Evolutionary conservation across 1,284 basidiomycete species (phyloP), one percentile per base, ranked within the genome.

Genomic region (Moesziomyces parantarcticus): DNA sequence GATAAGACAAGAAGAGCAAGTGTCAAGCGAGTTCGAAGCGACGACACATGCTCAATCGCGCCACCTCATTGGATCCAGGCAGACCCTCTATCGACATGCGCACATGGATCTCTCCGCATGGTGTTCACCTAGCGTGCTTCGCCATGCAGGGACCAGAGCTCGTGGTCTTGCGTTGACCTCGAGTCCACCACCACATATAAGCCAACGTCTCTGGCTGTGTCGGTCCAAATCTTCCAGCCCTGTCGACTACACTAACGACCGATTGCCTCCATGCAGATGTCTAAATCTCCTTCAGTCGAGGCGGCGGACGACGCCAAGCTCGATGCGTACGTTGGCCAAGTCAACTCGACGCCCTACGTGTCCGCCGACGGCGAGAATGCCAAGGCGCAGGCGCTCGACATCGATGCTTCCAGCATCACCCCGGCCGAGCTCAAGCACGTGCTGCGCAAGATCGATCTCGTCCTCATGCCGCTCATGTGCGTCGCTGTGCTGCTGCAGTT

Each of bases 401-500:
- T 58, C 34, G 46, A 51, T 11, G 41, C 63, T 3, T 42, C 58
- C 34, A 41, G 55, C n/a, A 34, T 66, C 36, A 61, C 68, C 3
- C 39, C 50, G 3, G 45, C 32, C 3, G 81, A 82, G 39, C 53
- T 57, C 43, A 57, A 58, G n/a, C 49, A 48, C 4, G 72, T 82
- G 3, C 50, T 82, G 3, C 60, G 76, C 44, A 84, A 83, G 60
- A 76, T 83, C 49, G 83, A 84, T 66, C 16, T 32, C 48, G 42
- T 75, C 29, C 59, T 84, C 42, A 58, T 83, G 58, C 82, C 82
- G 0, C 53, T 83, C 9, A 75, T 82, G 63, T 78, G 62, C 50
- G 20, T 73, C 14, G 49, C 65, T 3, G 74, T 78, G 13, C 34
- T 75, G 16, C 52, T 83, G 9, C 82, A 83, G 42, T 81, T 77